phyloP scores from a whole-genome alignment of 2,329 filamentous ascomycete species.

The Xylariaceae sp. region DNA sequence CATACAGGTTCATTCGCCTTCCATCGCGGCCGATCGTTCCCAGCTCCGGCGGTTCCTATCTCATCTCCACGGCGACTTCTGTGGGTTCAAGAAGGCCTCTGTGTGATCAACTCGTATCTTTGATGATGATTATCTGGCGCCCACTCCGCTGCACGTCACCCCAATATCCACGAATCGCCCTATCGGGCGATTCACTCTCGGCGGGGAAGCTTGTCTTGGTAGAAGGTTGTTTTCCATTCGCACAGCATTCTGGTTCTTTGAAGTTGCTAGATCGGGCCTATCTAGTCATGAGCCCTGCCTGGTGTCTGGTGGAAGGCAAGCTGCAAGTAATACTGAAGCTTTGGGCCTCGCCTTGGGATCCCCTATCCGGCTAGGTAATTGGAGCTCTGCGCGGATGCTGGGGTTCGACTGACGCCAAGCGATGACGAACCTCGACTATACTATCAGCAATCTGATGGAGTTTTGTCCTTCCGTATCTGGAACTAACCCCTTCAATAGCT shows the following conservation, averaged over 20 bases:
- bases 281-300: conserved; percentile 8
- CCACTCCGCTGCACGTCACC: neutral
- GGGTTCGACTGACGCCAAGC: conserved; percentile 20
- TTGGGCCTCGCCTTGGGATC: conserved; percentile 4
- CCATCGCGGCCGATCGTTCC: conserved; percentile 16
- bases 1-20: conserved; percentile 4
- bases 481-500: conserved; percentile 6
- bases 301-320: conserved; percentile 3
- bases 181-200: neutral
- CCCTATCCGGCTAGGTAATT: conserved; percentile 16
- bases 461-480: conserved; percentile 15
- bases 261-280: conserved; percentile 5
- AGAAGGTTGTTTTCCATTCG: neutral
- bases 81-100: neutral
- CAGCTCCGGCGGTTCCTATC: conserved; percentile 10
- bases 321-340: conserved; percentile 1
- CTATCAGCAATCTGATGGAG: neutral
- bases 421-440: conserved; percentile 13
- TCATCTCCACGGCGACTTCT: conserved; percentile 3
- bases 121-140: neutral
- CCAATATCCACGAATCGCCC: neutral
- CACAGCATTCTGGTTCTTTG: neutral
- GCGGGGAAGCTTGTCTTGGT: neutral
- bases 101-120: conserved; percentile 2
- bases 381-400: conserved; percentile 17